Evolutionary conservation across 2,329 filamentous ascomycete genomes (phyloP).

Genomic region (Leptodontidium sp.): DNA sequence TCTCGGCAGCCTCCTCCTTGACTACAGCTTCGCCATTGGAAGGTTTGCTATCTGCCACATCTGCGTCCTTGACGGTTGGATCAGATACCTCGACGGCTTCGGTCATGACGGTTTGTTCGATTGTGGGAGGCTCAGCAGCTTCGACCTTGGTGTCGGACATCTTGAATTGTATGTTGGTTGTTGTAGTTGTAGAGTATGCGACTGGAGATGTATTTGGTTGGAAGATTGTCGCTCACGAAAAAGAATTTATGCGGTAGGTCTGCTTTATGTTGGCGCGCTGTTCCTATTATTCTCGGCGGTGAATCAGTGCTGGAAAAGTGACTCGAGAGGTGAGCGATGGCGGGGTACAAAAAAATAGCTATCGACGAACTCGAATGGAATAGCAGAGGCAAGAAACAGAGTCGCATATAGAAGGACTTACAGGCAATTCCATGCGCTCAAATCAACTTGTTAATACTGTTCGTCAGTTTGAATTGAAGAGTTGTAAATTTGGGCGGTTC

Average conservation of each 20-base stretch:
- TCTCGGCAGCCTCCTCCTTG: slow-evolving; percentile 15
- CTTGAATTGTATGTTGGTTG: slow-evolving; percentile 19
- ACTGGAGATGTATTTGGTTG: neutral
- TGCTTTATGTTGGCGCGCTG: slow-evolving; percentile 9
- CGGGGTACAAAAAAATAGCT: slow-evolving; percentile 37
- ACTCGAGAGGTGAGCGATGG: slow-evolving; percentile 36
- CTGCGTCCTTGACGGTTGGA: slow-evolving; percentile 29
- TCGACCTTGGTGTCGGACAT: slow-evolving; percentile 42
- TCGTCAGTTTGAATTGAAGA: neutral
- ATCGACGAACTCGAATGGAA: neutral
- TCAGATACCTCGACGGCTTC: slow-evolving; percentile 29
- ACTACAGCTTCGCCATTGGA: slow-evolving; percentile 29
- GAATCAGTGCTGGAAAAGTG: slow-evolving; percentile 29
- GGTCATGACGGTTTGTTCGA: slow-evolving; percentile 35
- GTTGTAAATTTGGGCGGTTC: neutral
- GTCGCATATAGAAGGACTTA: slow-evolving; percentile 14
- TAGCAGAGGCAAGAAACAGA: neutral
- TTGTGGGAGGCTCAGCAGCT: slow-evolving; percentile 36
- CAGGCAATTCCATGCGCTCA: neutral
- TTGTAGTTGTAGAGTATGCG: slow-evolving; percentile 12
- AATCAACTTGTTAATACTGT: neutral
- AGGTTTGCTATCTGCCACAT: slow-evolving; percentile 31
- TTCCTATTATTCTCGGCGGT: slow-evolving; percentile 24
- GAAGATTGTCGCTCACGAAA: neutral
- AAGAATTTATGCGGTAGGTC: slow-evolving; percentile 14